A percentile compares a stretch with the other conserved stretches of the same genome.
phyloP scores from a whole-genome alignment of 257 asterid genomes.

The Nicotiana obtusifolia region DNA sequence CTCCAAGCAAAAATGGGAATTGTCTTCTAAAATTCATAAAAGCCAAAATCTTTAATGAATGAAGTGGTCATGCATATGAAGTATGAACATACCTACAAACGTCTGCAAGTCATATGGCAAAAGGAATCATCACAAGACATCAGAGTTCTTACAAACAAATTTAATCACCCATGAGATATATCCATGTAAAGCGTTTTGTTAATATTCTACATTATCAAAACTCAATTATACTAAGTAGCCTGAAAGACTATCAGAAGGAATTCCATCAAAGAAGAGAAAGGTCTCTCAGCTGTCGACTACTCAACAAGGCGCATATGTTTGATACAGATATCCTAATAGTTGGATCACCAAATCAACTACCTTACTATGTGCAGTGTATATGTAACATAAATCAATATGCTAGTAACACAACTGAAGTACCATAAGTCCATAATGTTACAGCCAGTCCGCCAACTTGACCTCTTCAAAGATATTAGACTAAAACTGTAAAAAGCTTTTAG shows the following conservation, averaged over 20 bases:
- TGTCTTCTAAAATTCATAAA: slow-evolving; percentile 7
- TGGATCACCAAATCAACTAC: neutral
- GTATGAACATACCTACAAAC: neutral
- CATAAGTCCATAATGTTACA: neutral
- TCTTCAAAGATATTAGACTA: no score
- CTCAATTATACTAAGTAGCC: neutral
- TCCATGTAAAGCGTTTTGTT: neutral
- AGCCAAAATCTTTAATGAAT: slow-evolving; percentile 4
- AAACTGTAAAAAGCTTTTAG: no score
- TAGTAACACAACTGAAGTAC: neutral
- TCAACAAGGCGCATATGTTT: no score
- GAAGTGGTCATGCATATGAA: neutral
- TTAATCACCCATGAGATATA: neutral
- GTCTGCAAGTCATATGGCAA: neutral
- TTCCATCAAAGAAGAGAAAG: neutral
- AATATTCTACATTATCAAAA: neutral
- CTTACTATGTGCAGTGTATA: neutral
- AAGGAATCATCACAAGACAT: neutral
- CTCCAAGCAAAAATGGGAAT: slow-evolving; percentile 17
- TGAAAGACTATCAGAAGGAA: neutral
- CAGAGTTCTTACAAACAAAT: neutral
- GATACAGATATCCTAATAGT: no score
- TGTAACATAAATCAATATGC: neutral
- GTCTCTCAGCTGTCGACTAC: neutral
- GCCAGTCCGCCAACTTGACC: neutral